phyloP scores from a whole-genome alignment of 805 yeast genomes.

The Komagataella pseudopastoris region DNA sequence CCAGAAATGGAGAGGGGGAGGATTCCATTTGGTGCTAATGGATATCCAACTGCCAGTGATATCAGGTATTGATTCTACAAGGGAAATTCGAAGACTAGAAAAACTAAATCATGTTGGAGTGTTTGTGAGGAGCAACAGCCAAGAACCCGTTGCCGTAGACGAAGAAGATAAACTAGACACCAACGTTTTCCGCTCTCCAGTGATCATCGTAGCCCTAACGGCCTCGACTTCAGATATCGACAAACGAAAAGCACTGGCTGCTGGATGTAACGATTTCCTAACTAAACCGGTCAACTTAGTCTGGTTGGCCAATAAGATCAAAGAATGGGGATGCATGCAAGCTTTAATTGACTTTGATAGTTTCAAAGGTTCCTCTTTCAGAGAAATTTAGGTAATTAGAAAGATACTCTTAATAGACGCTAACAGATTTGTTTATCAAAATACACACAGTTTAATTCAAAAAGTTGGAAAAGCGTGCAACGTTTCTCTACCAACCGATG shows the following conservation, averaged over 20 bases:
- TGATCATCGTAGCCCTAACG: conserved; percentile 94
- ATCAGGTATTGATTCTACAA: conserved; percentile 92
- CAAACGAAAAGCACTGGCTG: conserved; percentile 81
- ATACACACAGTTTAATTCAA: neutral
- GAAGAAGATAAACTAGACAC: conserved; percentile 46
- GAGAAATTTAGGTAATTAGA: neutral
- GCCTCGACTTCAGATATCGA: conserved; percentile 82
- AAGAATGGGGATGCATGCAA: conserved; percentile 99
- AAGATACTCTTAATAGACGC: neutral
- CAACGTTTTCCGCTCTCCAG: conserved; percentile 72
- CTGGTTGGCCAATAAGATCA: conserved; percentile 88
- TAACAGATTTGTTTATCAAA: neutral
- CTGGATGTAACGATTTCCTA: conserved; percentile 94
- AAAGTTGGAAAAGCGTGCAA: neutral
- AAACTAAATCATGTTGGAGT: conserved; percentile 68
- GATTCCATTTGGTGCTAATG: conserved; percentile 90
- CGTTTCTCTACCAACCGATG: conserved; percentile 48
- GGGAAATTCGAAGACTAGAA: conserved; percentile 80
- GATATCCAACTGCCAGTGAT: conserved; percentile 94
- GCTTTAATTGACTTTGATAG: conserved; percentile 92
- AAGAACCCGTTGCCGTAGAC: conserved; percentile 7
- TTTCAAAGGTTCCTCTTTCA: conserved; percentile 39
- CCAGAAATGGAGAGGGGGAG: conserved; percentile 89
- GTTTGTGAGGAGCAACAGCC: conserved; percentile 13
- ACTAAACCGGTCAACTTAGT: conserved; percentile 92